Base-by-base conservation (phyloP, 441 rosid genomes). In the Francoa sonchifolia region DNA sequence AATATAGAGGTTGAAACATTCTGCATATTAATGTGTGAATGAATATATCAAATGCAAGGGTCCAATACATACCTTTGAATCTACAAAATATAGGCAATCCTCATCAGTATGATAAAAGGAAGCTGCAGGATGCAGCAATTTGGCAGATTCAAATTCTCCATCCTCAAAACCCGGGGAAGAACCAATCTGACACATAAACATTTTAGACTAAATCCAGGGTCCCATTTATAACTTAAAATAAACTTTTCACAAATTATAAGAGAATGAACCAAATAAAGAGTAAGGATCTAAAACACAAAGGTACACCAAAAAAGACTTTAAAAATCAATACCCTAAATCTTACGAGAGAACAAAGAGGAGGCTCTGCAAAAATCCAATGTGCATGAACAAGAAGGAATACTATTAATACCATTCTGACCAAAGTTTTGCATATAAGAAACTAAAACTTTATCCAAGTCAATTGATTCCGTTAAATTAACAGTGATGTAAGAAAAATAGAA, bases 131-230 rank as follows among this genome's bases (percentile, higher is more conserved):
- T 83, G 74, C 44, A 71, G 23, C 55, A 90, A 70, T 77, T 76
- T 90, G 55, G 90, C 79, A 61, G 83, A 66, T 65, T 78, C 95
- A 28, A 90, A 82, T 45, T 74, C 88, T 25, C 96, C 99, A 70
- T 90, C 99, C 75, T 90, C 96, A 62, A 86, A 86, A 46, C 99
- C 99, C 56, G 90, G 95, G 67, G 56, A 66, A 57, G 94, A 78
- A 66, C 96, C 96, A 76, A 90, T 86, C 99, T 90, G 89, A 61
- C 54, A 76, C 52, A 75, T 38, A 68, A 67, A 63, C 48, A 46
- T 47, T 20, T 34, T 49, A 58, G 63, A 33, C 42, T 52, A 48
- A 46, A 62, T 51, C 64, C 57, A 46, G 65, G 66, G 22, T 52
- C n/a, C 42, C 37, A 18, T 20, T 31, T 39, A 47, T 33, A 27